phyloP scores from a whole-genome alignment of 129 eudicot species.

The Artemisia tridentata region DNA sequence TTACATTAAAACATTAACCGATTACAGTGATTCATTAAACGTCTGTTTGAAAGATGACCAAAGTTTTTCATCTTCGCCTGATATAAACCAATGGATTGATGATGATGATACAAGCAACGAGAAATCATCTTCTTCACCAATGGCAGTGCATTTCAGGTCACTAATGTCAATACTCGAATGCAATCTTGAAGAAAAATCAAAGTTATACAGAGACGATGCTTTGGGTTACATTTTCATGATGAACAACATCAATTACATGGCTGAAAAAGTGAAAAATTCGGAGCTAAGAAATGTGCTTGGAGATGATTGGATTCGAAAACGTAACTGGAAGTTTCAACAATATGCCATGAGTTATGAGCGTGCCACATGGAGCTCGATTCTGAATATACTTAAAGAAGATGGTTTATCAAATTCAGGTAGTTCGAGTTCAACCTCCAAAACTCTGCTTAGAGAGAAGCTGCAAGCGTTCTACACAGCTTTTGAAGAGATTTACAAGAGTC shows the following conservation, averaged over 20 bases:
- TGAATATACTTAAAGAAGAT: slow-evolving; percentile 60
- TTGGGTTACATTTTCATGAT: slow-evolving; percentile 72
- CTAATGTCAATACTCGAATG: slow-evolving; percentile 50
- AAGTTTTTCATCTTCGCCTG: slow-evolving; percentile 50
- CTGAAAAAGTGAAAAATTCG: slow-evolving; percentile 74
- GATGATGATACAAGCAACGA: slow-evolving; percentile 33
- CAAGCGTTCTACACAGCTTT: slow-evolving; percentile 74
- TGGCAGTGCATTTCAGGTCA: slow-evolving; percentile 60
- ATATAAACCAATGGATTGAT: slow-evolving; percentile 36
- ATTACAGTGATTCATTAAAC: slow-evolving; percentile 55
- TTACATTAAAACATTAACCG: slow-evolving; percentile 58
- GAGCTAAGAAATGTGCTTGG: slow-evolving; percentile 72
- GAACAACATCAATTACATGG: slow-evolving; percentile 94
- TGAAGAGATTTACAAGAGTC: slow-evolving; percentile 87
- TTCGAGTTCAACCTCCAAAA: slow-evolving; percentile 57
- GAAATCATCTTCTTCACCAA: slow-evolving; percentile 39
- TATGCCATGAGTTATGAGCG: slow-evolving; percentile 82
- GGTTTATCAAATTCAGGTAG: slow-evolving; percentile 56
- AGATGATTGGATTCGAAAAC: slow-evolving; percentile 83
- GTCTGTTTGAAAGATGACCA: slow-evolving; percentile 46
- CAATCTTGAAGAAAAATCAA: slow-evolving; percentile 77
- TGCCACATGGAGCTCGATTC: slow-evolving; percentile 87
- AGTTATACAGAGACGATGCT: slow-evolving; percentile 69
- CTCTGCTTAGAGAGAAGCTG: slow-evolving; percentile 64
- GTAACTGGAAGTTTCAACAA: slow-evolving; percentile 79